Percentiles rank a stretch among this genome's conserved stretches.
Conservation (phyloP, 441 rosid species). For the Gossypium gossypioides region DNA sequence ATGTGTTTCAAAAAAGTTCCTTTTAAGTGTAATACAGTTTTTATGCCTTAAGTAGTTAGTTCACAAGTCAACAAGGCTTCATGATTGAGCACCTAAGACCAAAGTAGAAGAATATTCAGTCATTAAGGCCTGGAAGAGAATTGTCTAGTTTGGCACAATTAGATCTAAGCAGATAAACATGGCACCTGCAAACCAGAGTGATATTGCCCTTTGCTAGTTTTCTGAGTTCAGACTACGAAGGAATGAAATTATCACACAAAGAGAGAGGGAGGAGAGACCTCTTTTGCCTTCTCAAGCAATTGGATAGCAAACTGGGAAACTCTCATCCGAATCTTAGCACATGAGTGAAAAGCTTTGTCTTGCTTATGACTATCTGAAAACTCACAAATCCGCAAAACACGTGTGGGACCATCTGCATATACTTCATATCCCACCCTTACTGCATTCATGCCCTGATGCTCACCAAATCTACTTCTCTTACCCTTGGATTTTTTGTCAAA, state of each 20-base stretch:
- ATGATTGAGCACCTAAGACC: not conserved
- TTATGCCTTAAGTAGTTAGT: not conserved
- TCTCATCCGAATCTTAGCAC: constrained; percentile 63
- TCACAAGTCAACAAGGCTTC: not conserved
- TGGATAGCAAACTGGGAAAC: constrained; percentile 53
- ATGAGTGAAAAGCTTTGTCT: constrained; percentile 32
- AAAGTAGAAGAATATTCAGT: not conserved
- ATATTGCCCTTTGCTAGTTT: not conserved
- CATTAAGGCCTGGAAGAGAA: not conserved
- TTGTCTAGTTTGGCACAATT: not conserved
- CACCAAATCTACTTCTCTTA: constrained; percentile 32
- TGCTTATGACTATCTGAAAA: constrained; percentile 43
- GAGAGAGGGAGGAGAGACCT: constrained; percentile 35
- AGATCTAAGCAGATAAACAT: not conserved
- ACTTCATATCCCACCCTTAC: constrained; percentile 81
- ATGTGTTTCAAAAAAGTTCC: not conserved
- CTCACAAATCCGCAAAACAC: constrained; percentile 80
- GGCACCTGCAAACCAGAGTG: not conserved
- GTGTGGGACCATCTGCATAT: constrained; percentile 80
- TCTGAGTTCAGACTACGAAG: not conserved
- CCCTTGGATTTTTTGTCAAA: constrained; percentile 32
- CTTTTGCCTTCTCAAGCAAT: constrained; percentile 62
- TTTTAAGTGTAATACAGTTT: not conserved
- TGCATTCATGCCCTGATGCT: constrained; percentile 35
- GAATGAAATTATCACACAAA: not conserved